These are phyloP conservation scores for Sugiyamaella grinbergsii DNA, from an alignment of 1,139 yeast genomes.

Conservation along the genomic window DNA sequence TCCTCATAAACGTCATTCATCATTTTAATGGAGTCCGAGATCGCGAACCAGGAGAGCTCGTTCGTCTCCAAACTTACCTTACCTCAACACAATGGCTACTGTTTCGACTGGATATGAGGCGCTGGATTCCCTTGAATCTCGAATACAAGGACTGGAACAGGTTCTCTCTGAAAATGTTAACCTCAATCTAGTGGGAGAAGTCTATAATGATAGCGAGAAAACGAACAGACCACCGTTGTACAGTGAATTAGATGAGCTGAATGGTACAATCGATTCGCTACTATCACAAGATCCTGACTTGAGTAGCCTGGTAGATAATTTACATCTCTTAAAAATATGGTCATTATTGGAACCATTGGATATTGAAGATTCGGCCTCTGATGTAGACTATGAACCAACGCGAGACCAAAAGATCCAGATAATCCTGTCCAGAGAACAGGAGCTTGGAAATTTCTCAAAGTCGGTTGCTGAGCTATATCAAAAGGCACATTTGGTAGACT, in stretches of 20 bases:
- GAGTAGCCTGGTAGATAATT: neutral
- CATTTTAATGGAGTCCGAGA: too few species aligned
- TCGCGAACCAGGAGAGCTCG: neutral
- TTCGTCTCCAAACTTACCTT: too few species aligned
- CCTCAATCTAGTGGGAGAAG: neutral
- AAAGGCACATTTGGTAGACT: slow-evolving; percentile 3
- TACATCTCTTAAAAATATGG: slow-evolving; percentile 5
- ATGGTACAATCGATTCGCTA: slow-evolving; percentile 3
- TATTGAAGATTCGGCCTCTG: neutral
- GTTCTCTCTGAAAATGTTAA: slow-evolving; percentile 3
- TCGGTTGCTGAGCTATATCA: neutral
- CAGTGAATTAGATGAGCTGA: slow-evolving; percentile 3
- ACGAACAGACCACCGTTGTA: neutral
- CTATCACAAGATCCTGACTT: slow-evolving; percentile 7
- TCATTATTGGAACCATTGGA: slow-evolving; percentile 3
- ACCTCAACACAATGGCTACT: slow-evolving; percentile 14
- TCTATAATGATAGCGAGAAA: neutral
- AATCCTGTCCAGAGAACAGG: slow-evolving; percentile 7
- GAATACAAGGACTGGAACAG: slow-evolving; percentile 13
- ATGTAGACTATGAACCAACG: neutral
- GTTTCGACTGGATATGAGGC: slow-evolving; percentile 5
- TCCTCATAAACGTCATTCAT: too few species aligned
- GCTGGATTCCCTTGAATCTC: slow-evolving; percentile 3
- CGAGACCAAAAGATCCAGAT: slow-evolving; percentile 10
- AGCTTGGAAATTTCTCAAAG: neutral